Conservation (phyloP, 2,329 filamentous ascomycete species). For the Penicillium sp. region DNA sequence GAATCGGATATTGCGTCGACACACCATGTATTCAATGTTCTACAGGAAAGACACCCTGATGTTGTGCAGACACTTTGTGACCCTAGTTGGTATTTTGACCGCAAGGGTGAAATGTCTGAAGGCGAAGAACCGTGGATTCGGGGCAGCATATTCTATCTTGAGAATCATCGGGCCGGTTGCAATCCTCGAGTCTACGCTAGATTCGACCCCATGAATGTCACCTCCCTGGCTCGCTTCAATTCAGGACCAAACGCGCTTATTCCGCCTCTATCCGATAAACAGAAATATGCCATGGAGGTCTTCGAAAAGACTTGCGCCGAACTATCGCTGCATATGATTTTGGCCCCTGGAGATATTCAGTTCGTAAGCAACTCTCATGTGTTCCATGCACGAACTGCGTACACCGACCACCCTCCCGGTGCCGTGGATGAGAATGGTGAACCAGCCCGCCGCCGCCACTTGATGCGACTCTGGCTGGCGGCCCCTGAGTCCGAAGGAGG, state of each 20-base stretch:
- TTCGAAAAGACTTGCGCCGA: conserved; percentile 31
- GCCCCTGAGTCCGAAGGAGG: conserved; percentile 31
- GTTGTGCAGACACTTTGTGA: conserved; percentile 72
- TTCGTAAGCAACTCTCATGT: conserved; percentile 33
- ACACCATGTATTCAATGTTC: conserved; percentile 77
- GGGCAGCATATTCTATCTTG: conserved; percentile 73
- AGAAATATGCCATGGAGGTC: conserved; percentile 30
- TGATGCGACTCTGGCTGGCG: conserved; percentile 34
- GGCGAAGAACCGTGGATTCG: conserved; percentile 72
- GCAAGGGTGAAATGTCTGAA: conserved; percentile 78
- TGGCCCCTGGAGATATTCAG: conserved; percentile 33
- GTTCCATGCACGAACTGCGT: conserved; percentile 34
- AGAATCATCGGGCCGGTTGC: conserved; percentile 57
- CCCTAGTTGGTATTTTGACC: conserved; percentile 87
- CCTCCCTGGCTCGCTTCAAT: conserved; percentile 71
- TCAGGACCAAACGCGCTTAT: conserved; percentile 47
- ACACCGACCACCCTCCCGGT: conserved; percentile 30
- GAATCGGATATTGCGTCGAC: conserved; percentile 78
- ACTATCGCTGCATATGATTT: conserved; percentile 31
- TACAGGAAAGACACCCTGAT: conserved; percentile 74
- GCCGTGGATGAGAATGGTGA: conserved; percentile 27
- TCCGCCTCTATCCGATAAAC: conserved; percentile 29
- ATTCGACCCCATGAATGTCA: conserved; percentile 74
- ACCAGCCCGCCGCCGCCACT: conserved; percentile 26
- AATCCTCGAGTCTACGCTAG: conserved; percentile 74